Conservation (phyloP, 2,329 filamentous ascomycete genomes). For the Raffaelea arxii region DNA sequence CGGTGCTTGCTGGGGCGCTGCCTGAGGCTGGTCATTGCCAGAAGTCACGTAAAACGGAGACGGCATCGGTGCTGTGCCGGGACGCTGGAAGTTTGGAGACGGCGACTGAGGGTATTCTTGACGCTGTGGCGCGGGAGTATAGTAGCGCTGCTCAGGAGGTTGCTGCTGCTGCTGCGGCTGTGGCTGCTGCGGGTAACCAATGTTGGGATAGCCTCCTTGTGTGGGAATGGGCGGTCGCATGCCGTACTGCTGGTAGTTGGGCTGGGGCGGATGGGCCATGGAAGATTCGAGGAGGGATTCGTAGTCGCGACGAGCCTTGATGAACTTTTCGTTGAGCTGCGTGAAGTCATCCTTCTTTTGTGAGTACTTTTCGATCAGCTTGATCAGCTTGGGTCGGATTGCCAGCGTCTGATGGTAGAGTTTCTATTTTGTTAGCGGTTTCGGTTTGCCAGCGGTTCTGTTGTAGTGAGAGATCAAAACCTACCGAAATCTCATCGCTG, state of each 20-base stretch:
- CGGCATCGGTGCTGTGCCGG: conserved; percentile 42
- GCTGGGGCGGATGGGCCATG: conserved; percentile 86
- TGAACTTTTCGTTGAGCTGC: conserved; percentile 97
- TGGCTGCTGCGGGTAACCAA: neutral
- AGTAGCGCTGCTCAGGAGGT: conserved; percentile 54
- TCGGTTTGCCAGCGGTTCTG: neutral
- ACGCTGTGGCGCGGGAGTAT: conserved; percentile 46
- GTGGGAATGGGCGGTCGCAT: conserved; percentile 39
- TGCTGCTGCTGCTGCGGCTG: conserved; percentile 16
- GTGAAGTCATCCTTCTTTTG: conserved; percentile 99
- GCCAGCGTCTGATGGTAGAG: conserved; percentile 87
- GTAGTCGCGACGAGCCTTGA: conserved; percentile 95
- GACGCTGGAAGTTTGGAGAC: conserved; percentile 45
- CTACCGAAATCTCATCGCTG: conserved; percentile 89
- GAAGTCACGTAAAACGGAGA: conserved; percentile 60
- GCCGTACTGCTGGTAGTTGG: conserved; percentile 61
- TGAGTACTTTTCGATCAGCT: conserved; percentile 96
- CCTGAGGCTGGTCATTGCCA: conserved; percentile 25
- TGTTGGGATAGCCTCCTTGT: conserved; percentile 33
- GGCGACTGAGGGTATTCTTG: conserved; percentile 36
- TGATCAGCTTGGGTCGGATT: conserved; percentile 93
- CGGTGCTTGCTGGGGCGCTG: neutral
- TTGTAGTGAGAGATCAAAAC: conserved; percentile 14
- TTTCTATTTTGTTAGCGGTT: conserved; percentile 35
- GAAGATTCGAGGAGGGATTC: conserved; percentile 92